These are phyloP conservation scores for Prunus yedoensis DNA, from an alignment of 331 rosid genomes.

Conservation along the genomic window DNA sequence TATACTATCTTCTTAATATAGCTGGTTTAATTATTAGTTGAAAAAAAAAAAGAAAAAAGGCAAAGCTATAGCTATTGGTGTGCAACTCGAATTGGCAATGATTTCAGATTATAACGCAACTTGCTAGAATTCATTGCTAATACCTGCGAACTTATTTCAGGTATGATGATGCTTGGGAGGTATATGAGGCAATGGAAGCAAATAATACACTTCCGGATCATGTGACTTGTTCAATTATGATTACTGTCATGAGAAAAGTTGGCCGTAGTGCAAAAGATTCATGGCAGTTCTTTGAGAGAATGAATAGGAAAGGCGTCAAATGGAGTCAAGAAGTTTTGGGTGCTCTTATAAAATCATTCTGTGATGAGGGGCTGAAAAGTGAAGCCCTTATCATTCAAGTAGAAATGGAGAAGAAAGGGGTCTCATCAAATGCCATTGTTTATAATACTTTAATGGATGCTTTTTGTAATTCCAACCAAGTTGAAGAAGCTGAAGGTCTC, in stretches of 20 bases:
- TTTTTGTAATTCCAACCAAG: constrained; percentile 57
- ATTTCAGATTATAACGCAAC: background rate
- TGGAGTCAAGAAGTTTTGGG: constrained; percentile 84
- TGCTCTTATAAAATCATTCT: constrained; percentile 72
- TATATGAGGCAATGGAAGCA: constrained; percentile 69
- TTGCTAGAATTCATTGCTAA: constrained; percentile 24
- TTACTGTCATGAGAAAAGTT: constrained; percentile 62
- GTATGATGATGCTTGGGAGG: constrained; percentile 74
- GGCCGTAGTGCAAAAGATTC: constrained; percentile 80
- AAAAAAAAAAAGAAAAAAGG: background rate
- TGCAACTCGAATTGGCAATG: background rate
- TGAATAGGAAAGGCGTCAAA: constrained; percentile 79
- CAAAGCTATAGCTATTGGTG: background rate
- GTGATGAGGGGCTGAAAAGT: constrained; percentile 72
- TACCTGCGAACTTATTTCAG: constrained; percentile 36
- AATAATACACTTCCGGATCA: constrained; percentile 68
- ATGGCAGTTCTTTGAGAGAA: constrained; percentile 83
- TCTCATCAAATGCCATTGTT: constrained; percentile 61
- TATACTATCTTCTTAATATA: background rate
- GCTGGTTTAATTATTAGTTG: background rate
- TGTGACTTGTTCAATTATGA: constrained; percentile 78
- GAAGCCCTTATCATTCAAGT: constrained; percentile 78
- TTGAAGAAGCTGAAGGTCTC: constrained; percentile 94
- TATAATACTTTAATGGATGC: constrained; percentile 79
- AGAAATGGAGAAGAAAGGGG: constrained; percentile 76